A percentile compares a stretch with the other conserved stretches of the same genome.
These are phyloP conservation scores for Ustilago tritici DNA, from an alignment of 1,284 basidiomycete species.

Conservation along the genomic window DNA sequence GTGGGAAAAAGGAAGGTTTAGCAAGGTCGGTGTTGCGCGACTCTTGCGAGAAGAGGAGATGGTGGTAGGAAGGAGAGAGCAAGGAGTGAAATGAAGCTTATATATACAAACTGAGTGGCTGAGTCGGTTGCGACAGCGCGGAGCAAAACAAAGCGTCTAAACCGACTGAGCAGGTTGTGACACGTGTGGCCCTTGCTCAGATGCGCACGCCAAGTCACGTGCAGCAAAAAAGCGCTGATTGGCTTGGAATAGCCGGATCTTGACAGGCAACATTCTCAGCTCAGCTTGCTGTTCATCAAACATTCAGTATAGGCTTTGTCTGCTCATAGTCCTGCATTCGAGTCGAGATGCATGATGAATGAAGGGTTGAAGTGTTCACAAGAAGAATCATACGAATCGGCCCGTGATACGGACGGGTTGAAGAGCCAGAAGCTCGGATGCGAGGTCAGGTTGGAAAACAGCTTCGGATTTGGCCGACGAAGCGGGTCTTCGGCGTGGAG, in stretches of 20 bases:
- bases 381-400: background rate
- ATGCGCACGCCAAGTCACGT: no score
- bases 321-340: background rate
- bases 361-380: background rate
- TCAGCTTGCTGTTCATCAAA: background rate
- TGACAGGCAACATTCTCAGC: no score
- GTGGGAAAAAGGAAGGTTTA: no score
- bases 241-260: slow-evolving; percentile 3
- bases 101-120: no score
- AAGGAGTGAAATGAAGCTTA: no score
- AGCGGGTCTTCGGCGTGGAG: slow-evolving; percentile 15
- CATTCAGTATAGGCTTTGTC: background rate
- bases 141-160: no score
- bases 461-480: slow-evolving; percentile 28
- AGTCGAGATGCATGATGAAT: background rate
- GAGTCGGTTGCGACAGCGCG: no score
- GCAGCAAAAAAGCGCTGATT: slow-evolving; percentile 21
- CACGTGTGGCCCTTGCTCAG: no score
- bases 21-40: no score
- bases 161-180: no score
- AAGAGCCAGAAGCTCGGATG: background rate
- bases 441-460: slow-evolving; percentile 2
- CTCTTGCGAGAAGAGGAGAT: no score
- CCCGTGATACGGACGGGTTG: background rate
- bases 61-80: no score